Evolutionary conservation across 495 filamentous ascomycete species (phyloP), one percentile per base, ranked within the genome.

Genomic region (Lepidopterella palustris): DNA sequence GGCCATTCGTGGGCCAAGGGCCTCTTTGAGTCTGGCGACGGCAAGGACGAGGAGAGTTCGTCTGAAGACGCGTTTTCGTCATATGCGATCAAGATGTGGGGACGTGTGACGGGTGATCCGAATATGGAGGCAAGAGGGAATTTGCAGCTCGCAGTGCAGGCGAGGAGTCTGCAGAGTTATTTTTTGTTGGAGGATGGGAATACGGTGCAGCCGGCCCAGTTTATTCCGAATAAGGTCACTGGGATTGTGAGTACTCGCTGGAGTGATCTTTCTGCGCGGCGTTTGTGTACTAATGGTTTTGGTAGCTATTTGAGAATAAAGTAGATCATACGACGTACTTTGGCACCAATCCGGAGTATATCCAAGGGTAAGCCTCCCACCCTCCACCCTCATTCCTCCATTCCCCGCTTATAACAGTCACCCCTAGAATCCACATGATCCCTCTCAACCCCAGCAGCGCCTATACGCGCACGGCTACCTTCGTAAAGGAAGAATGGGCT

Each of bases 1-100:
- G 93, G 93, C 5, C 93, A 98, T 78, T 92, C 87, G 9, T 98
- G 92, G 88, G 95, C 93, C 1, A 89, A 96, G 64, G 93, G 93
- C 5, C 79, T 98, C n/a, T 95, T 88, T 71, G 89, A 91, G 63
- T 85, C 86, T n/a, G 80, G 76, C 35, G 95, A 98, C 68, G 88
- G 91, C 62, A 96, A 97, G 68, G 88, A 98, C 68, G 78, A 97
- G 69, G 93, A 98, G 70, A 91, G 87, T 18, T 87, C 87, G 39
- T 93, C 88, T 5, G 93, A 98, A 75, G 93, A 98, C 72, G 81
- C 87, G 78, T 90, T 88, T 62, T 83, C 87, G 21, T 67, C 59
- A 1, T 97, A 97, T 67, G 87, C 87, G 0, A 75, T 97, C 62
- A 96, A 96, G 74, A 88, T 97, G 84, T 98, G 93, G 95, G 93